These are phyloP conservation scores for Vitis hybrid DNA, from an alignment of 177 flowering plant genomes.

Conservation along the genomic window DNA sequence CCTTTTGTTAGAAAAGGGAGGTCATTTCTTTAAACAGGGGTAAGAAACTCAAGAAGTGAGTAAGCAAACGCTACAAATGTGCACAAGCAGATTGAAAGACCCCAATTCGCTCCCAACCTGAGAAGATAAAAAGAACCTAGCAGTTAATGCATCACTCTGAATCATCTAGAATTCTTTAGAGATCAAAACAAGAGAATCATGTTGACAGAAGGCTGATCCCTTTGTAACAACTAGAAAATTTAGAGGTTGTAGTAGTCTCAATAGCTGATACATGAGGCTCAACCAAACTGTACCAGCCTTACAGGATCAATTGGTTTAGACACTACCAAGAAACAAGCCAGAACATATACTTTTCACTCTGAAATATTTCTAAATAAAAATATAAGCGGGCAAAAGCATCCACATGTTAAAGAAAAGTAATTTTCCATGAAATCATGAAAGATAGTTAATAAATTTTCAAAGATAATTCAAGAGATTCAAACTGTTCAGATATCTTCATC, in stretches of 20 bases:
- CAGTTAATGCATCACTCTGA: not conserved
- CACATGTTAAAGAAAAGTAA: too few relatives aligned
- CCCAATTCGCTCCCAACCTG: slow-evolving; percentile 79
- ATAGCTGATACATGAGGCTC: not conserved
- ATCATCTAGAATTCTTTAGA: not conserved
- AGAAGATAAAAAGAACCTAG: slow-evolving; percentile 20
- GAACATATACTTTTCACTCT: not conserved
- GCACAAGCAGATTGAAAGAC: slow-evolving; percentile 68
- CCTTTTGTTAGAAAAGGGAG: slow-evolving; percentile 1
- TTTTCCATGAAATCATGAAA: too few relatives aligned
- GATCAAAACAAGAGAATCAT: not conserved
- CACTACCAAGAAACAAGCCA: not conserved
- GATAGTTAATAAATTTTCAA: too few relatives aligned
- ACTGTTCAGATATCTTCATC: too few relatives aligned
- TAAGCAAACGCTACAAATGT: slow-evolving; percentile 51
- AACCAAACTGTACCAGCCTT: not conserved
- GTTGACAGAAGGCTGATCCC: not conserved
- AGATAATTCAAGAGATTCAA: too few relatives aligned
- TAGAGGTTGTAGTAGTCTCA: too few relatives aligned
- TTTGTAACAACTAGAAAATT: too few relatives aligned
- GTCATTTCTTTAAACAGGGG: slow-evolving; percentile 5
- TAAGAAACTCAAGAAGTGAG: slow-evolving; percentile 5
- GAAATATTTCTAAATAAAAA: too few relatives aligned
- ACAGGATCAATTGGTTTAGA: not conserved
- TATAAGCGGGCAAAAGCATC: too few relatives aligned